Percentiles rank a stretch among this genome's conserved stretches.
Conservation (phyloP, 1,139 yeast genomes). For the Zygoascus sp. region DNA sequence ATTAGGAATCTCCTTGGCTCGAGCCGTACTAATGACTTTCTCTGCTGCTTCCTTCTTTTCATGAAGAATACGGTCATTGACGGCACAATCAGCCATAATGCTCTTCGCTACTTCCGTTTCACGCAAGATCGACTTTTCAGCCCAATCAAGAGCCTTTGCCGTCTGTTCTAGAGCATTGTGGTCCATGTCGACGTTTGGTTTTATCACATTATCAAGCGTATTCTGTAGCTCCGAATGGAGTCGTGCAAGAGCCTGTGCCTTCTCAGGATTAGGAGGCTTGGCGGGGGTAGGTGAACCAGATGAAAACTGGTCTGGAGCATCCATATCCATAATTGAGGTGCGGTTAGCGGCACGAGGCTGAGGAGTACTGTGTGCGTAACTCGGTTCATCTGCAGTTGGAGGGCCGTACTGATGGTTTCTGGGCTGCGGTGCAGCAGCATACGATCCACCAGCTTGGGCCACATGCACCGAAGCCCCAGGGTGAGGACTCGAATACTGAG, state of each 20-base stretch:
- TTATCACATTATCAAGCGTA: conserved; percentile 20
- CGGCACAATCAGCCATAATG: conserved; percentile 28
- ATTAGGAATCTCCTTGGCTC: conserved; percentile 32
- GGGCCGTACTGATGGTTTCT: background rate
- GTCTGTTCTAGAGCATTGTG: conserved; percentile 24
- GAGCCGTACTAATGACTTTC: conserved; percentile 32
- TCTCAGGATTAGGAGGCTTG: conserved; percentile 39
- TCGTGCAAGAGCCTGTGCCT: conserved; percentile 27
- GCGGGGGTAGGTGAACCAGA: conserved; percentile 15
- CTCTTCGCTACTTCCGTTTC: conserved; percentile 32
- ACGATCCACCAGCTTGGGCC: no score
- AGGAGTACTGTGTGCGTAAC: background rate
- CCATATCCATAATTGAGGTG: conserved; percentile 14
- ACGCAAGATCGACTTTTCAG: conserved; percentile 26
- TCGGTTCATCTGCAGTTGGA: background rate
- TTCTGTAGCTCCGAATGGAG: conserved; percentile 19
- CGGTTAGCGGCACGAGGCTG: background rate
- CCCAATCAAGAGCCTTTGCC: conserved; percentile 28
- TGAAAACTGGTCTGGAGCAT: background rate
- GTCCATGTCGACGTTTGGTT: conserved; percentile 30
- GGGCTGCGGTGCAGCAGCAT: background rate
- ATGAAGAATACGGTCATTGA: conserved; percentile 34
- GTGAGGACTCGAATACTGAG: conserved; percentile 11
- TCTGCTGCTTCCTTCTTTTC: conserved; percentile 32
- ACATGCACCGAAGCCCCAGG: background rate